These are phyloP conservation scores for Emericellopsis cladophorae DNA, from an alignment of 2,329 filamentous ascomycete species.

Conservation along the genomic window DNA sequence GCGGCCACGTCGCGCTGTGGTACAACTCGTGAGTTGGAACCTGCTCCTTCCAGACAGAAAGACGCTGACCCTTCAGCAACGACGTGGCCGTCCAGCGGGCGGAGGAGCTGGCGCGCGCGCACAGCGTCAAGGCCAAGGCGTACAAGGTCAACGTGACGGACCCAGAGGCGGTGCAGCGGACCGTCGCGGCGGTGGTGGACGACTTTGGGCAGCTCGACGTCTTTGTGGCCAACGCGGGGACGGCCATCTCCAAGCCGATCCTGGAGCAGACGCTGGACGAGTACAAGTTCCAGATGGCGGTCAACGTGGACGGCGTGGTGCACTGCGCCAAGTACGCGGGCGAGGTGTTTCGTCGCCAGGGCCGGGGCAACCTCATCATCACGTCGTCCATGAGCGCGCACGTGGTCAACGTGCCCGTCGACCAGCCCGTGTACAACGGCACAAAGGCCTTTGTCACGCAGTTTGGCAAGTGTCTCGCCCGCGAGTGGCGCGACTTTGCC, in stretches of 20 bases:
- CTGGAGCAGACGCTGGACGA: constrained; percentile 39
- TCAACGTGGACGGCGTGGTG: constrained; percentile 36
- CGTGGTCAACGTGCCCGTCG: constrained; percentile 37
- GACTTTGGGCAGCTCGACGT: constrained; percentile 30
- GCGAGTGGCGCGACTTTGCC: constrained; percentile 45
- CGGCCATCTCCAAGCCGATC: constrained; percentile 40
- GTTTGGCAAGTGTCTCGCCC: constrained; percentile 39
- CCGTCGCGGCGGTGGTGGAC: constrained; percentile 17
- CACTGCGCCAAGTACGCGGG: constrained; percentile 26
- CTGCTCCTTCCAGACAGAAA: not conserved
- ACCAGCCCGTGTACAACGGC: constrained; percentile 44
- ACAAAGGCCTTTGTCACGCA: constrained; percentile 44
- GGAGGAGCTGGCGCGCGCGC: constrained; percentile 15
- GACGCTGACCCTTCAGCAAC: constrained; percentile 5
- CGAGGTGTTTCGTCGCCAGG: constrained; percentile 23
- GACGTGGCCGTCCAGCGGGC: constrained; percentile 21
- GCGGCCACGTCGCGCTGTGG: constrained; percentile 22
- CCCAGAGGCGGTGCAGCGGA: constrained; percentile 17
- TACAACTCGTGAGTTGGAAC: constrained; percentile 15
- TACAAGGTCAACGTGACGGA: constrained; percentile 34
- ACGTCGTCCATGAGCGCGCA: constrained; percentile 35
- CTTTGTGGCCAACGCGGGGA: constrained; percentile 30
- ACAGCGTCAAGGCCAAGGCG: constrained; percentile 22
- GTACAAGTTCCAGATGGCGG: constrained; percentile 35
- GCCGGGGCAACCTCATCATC: constrained; percentile 36